phyloP scores from a whole-genome alignment of 1,284 basidiomycete species.

The Naganishia cerealis region DNA sequence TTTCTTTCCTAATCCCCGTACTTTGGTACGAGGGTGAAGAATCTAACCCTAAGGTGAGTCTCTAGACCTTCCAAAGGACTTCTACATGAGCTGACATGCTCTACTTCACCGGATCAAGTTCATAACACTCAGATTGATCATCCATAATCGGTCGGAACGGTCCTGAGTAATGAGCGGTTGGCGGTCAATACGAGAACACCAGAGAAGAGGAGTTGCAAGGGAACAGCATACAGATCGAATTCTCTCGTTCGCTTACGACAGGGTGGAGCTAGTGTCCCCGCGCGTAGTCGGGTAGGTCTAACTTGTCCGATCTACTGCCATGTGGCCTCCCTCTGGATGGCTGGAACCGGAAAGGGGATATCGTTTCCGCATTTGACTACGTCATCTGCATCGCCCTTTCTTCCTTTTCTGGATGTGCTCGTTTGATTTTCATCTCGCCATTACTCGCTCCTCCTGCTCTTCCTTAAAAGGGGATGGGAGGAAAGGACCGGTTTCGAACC shows the following conservation, averaged over 20 bases:
- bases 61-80: not conserved
- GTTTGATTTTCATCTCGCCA: not conserved
- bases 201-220: not conserved
- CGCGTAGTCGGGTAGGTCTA: not conserved
- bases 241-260: slow-evolving; percentile 21
- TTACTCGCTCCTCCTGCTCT: slow-evolving; percentile 10
- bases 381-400: not conserved
- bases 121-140: slow-evolving; percentile 26
- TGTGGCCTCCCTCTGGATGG: not conserved
- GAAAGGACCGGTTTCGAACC: slow-evolving; percentile 10
- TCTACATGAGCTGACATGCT: no score
- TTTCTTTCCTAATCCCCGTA: slow-evolving; percentile 21
- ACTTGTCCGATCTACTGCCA: not conserved
- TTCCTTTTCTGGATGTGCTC: not conserved
- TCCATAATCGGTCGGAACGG: slow-evolving; percentile 17
- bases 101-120: not conserved
- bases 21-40: slow-evolving; percentile 10
- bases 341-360: slow-evolving; percentile 30
- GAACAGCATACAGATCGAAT: slow-evolving; percentile 13
- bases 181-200: not conserved
- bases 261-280: not conserved
- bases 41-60: slow-evolving; percentile 26
- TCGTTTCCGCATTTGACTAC: not conserved
- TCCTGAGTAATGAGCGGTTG: slow-evolving; percentile 13
- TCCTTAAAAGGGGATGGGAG: not conserved